A percentile compares a stretch with the other conserved stretches of the same genome.
phyloP scores from a whole-genome alignment of 1,284 basidiomycete species.

The Takashimella koratensis region DNA sequence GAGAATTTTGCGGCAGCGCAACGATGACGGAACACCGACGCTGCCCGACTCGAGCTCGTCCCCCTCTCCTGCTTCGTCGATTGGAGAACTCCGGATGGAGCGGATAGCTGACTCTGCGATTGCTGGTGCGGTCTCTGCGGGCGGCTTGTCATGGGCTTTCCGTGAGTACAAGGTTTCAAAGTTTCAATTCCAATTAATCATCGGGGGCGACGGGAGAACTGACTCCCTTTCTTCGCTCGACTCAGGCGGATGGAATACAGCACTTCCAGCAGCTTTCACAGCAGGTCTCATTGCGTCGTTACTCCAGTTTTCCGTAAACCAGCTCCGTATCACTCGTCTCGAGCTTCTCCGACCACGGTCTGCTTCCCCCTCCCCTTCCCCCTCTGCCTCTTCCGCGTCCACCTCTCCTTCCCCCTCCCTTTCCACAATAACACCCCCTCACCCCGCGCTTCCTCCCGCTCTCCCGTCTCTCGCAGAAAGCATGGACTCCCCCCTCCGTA shows the following conservation, averaged over 20 bases:
- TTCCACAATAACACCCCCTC: background rate
- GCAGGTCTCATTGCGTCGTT: slow-evolving; percentile 29
- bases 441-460: too few relatives aligned
- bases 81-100: slow-evolving; percentile 29
- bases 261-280: slow-evolving; percentile 33
- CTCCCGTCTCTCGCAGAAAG: background rate
- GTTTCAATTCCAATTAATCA: too few relatives aligned
- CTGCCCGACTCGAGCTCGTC: too few relatives aligned
- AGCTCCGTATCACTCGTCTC: slow-evolving; percentile 29
- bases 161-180: too few relatives aligned
- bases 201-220: too few relatives aligned
- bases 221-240: background rate
- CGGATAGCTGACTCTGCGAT: slow-evolving; percentile 37
- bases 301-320: slow-evolving; percentile 35
- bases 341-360: slow-evolving; percentile 16
- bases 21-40: background rate
- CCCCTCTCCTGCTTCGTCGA: background rate
- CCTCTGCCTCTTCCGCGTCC: background rate
- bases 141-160: slow-evolving; percentile 18
- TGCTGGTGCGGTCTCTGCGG: slow-evolving; percentile 33
- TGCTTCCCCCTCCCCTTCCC: slow-evolving; percentile 1
- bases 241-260: slow-evolving; percentile 29
- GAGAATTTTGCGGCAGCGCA: background rate
- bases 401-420: background rate
- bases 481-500: background rate